Evolutionary conservation across 371 early-diverging fungal genomes (phyloP), one percentile per base, ranked within the genome.

Genomic region (Haplosporangium sp.): DNA sequence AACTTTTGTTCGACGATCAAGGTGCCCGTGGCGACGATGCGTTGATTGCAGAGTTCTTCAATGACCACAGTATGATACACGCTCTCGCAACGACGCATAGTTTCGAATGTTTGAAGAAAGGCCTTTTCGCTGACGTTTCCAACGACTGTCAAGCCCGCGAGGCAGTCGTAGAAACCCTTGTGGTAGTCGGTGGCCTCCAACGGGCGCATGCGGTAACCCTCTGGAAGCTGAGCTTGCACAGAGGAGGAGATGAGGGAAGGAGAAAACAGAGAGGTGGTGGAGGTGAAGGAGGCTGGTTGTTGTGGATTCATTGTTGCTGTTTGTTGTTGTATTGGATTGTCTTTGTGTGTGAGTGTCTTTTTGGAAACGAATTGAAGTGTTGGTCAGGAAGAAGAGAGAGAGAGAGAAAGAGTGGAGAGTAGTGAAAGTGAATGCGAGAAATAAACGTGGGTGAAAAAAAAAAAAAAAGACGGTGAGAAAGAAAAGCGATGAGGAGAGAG

Each of bases 1-100:
- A 99, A 97, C 86, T 99, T 99, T 67, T 94, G 92, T 82, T 99
- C 99, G 38, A 97, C 90, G 40, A 99, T 80, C 57, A 99, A 83
- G 14, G 98, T 97, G 41, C 99, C 99, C n/a, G 94, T 91, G 5
- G 95, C 99, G 38, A 95, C 94, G 45, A 99, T 90, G 37, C 81
- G 69, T 37, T 66, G 37, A 38, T 87, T 73, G 21, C 77, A 82
- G 0, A 82, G 74, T 21, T 90, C 87, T 54, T 96, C 94, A 58
- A 98, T 94, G 13, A 97, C 95, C 53, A 95, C 86, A 23, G 92
- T 89, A 67, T 88, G 92, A 81, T 94, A 95, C 85, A 90, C 90
- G 0, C 47, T 54, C 38, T 61, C 65, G 55, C 64, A 86, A 73
- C 86, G 57, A 6, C 48, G 59, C 77, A 67, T 67, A n/a, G 42